phyloP scores from a whole-genome alignment of 23 red algal genomes.

The Cyanidioschyzon merolae region DNA sequence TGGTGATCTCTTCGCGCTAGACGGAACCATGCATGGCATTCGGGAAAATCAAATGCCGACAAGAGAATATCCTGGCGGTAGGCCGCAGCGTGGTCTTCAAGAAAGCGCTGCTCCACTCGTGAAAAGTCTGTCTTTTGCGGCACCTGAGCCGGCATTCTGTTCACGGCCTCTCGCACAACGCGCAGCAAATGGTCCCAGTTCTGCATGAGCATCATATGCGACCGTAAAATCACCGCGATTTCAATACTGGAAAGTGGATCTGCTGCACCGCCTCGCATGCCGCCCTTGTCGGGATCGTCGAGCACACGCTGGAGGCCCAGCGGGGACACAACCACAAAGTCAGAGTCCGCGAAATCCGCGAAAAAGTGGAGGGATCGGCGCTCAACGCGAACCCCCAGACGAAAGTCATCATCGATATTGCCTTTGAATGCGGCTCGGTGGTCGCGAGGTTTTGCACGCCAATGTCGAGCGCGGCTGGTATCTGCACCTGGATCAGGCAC shows the following conservation, averaged over 20 bases:
- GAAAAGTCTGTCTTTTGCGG: constrained; percentile 61
- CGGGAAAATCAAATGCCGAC: background rate
- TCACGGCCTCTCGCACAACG: constrained; percentile 32
- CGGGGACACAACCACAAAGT: constrained; percentile 80
- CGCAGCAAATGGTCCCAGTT: constrained; percentile 50
- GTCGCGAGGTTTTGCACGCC: constrained; percentile 30
- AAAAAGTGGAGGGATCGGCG: constrained; percentile 45
- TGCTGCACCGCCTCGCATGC: constrained; percentile 5
- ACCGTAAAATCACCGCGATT: constrained; percentile 48
- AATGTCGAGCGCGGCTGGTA: background rate
- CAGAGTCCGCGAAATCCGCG: constrained; percentile 57
- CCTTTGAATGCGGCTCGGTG: constrained; percentile 50
- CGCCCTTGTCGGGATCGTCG: constrained; percentile 30
- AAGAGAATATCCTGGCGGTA: constrained; percentile 17
- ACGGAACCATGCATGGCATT: background rate
- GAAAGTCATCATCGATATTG: constrained; percentile 89
- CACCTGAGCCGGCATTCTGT: constrained; percentile 36
- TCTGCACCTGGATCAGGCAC: background rate
- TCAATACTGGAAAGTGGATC: constrained; percentile 72
- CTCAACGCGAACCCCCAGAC: constrained; percentile 49
- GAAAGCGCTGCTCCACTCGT: constrained; percentile 48
- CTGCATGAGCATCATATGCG: constrained; percentile 68
- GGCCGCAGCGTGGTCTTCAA: constrained; percentile 22
- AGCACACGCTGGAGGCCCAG: constrained; percentile 40
- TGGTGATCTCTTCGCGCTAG: background rate